Base-by-base conservation (phyloP, 257 asterid species). In the Fraxinus pennsylvanica region DNA sequence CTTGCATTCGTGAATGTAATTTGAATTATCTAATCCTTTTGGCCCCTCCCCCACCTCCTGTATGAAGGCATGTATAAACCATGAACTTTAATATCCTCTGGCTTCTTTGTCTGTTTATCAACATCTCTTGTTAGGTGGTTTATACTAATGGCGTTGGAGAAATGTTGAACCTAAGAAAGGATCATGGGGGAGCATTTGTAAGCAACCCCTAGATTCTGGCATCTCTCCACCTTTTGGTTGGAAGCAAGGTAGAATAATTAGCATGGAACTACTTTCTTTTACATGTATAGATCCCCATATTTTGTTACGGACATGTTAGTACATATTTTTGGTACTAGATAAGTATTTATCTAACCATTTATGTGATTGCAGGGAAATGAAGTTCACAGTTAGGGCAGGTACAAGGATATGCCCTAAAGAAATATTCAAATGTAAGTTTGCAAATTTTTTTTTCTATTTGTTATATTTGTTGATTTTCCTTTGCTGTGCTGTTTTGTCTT, bases 371-470 rank as follows among this genome's bases (percentile, higher is more conserved):
- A 25, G 27, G 27, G 0, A 25, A 25, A 25, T 25, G 27, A 25
- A 25, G 27, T 25, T 25, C 27, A 25, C 85, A 91, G 77, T 79
- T 92, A 90, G 80, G 98, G 98, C 71, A 88, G 85, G 85, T 96
- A 84, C 78, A 61, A 71, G 70, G 84, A 83, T 74, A 25, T 25
- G 99, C 99, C 50, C 77, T 89, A 81, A 85, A 90, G 82, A 96
- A 96, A 86, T 96, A 96, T 86, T 84, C 81, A 81, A 96, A 87
- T 76, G 99, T 93, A 84, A 90, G 98, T 85, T 41, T 61, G 25
- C 35, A 43, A 25, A n/a, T n/a, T 72, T 69, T 80, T 79, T 41
- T 82, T 73, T 73, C 59, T 73, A 61, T 71, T 21, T 67, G 65
- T 74, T 68, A 27, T 72, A 38, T 54, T 50, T 29, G 21, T 71